Percentiles rank a stretch among this genome's conserved stretches.
Conservation (phyloP, 2,329 filamentous ascomycete species). For the Cercospora beticola region DNA sequence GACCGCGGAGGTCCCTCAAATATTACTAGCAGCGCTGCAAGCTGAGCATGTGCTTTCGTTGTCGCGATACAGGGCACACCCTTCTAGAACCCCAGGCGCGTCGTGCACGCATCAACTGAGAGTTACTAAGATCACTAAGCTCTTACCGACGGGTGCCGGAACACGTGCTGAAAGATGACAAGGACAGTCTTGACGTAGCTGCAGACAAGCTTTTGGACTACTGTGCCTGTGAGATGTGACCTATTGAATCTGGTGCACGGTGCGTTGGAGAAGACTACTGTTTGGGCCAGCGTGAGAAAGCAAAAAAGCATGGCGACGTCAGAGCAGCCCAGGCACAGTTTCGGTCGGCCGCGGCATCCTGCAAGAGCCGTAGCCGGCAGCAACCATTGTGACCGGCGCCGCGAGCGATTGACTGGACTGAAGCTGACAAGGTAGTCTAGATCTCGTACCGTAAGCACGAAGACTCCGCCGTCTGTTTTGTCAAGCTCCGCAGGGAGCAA, state of each 20-base stretch:
- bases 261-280: neutral
- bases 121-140: neutral
- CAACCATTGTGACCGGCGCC: neutral
- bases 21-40: neutral
- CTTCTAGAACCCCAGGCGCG: neutral
- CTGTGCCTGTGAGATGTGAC: neutral
- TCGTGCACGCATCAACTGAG: neutral
- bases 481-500: neutral
- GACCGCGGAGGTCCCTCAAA: neutral
- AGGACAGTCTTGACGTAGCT: neutral
- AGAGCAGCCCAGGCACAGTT: neutral
- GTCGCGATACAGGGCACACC: neutral
- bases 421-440: neutral
- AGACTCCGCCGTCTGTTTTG: neutral
- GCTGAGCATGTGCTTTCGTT: neutral
- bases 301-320: neutral
- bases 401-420: neutral
- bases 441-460: neutral
- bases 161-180: neutral
- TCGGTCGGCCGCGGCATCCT: conserved; percentile 1
- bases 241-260: neutral
- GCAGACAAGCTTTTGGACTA: neutral
- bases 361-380: conserved; percentile 1
- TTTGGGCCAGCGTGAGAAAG: neutral
- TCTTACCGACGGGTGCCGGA: neutral